A percentile compares a stretch with the other conserved stretches of the same genome.
Evolutionary conservation across 805 yeast species (phyloP).

Genomic region (Starmerella tilneyi): DNA sequence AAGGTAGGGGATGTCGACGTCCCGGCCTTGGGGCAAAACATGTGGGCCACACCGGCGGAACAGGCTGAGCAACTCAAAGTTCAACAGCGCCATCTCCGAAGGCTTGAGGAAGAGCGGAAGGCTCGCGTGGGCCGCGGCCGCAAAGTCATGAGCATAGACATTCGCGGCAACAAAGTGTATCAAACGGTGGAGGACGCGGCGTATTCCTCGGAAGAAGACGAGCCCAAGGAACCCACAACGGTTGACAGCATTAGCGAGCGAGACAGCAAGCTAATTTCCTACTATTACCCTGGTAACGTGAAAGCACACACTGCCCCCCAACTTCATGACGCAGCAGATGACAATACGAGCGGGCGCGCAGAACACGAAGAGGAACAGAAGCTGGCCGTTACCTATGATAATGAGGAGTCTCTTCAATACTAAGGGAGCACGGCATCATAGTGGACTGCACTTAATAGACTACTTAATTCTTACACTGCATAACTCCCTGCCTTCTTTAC

Average conservation of each 20-base stretch:
- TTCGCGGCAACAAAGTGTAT: slow-evolving; percentile 69
- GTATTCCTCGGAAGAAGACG: slow-evolving; percentile 23
- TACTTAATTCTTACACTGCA: too few relatives aligned
- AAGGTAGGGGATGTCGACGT: slow-evolving; percentile 81
- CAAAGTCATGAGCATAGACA: slow-evolving; percentile 63
- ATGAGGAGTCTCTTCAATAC: neutral
- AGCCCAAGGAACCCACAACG: neutral
- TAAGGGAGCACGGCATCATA: too few relatives aligned
- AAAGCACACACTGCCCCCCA: slow-evolving; percentile 3
- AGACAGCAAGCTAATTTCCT: slow-evolving; percentile 3
- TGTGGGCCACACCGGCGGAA: slow-evolving; percentile 79
- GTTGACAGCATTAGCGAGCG: neutral
- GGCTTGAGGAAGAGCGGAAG: slow-evolving; percentile 48
- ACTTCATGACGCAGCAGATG: neutral
- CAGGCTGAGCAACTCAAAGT: slow-evolving; percentile 76
- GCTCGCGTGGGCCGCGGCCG: slow-evolving; percentile 64
- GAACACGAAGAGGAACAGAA: neutral
- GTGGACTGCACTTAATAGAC: too few relatives aligned
- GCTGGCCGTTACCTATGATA: slow-evolving; percentile 1
- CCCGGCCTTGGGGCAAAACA: slow-evolving; percentile 43
- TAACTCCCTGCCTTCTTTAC: too few relatives aligned
- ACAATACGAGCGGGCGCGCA: neutral
- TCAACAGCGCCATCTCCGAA: slow-evolving; percentile 67
- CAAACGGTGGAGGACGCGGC: slow-evolving; percentile 41
- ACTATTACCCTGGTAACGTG: slow-evolving; percentile 4